Evolutionary conservation across 139 green algal species (phyloP), one percentile per base, ranked within the genome.

Genomic region (Picochlorum sp.): DNA sequence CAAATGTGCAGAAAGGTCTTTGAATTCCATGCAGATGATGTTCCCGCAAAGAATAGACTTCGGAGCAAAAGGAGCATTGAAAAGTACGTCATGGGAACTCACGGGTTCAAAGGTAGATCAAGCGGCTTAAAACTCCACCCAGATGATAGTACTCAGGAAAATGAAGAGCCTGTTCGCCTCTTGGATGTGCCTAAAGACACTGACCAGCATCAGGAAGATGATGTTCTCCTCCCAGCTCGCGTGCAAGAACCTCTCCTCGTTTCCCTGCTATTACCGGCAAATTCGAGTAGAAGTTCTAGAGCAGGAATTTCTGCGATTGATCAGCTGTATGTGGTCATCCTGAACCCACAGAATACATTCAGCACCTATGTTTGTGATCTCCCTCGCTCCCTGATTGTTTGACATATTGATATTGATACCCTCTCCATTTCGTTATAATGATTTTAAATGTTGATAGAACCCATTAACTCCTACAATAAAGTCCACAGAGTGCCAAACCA

Each of bases 281-380:
- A 78, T 63, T 44, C 70, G 34, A 61, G 28, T 10, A 24, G 67
- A 57, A 7, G 44, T 24, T 44, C 37, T 13, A 68, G 60, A 51
- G 67, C n/a, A 16, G 59, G n/a, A 11, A 61, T 81, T n/a, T 49
- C 45, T 10, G 38, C n/a, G 8, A 20, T 80, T 15, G 64, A 81
- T 60, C 66, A 77, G 49, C 50, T 82, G 13, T 82, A 70, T 74
- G 73, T 82, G 8, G 76, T 82, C 45, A 44, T 78, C 23, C 47
- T 82, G 58, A 61, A 74, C 45, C 76, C 76, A 18, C 26, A 59
- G 2, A 56, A 81, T 6, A 54, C 49, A 38, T 82, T 75, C 47
- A 57, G 44, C 11, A 75, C 64, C 0, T 82, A 81, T 45, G 58
- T 62, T 1, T 82, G 76, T 44, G 28, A 50, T 23, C 55, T 82